Conservation (phyloP, 2,329 filamentous ascomycete species). For the Botrytis fabae region DNA sequence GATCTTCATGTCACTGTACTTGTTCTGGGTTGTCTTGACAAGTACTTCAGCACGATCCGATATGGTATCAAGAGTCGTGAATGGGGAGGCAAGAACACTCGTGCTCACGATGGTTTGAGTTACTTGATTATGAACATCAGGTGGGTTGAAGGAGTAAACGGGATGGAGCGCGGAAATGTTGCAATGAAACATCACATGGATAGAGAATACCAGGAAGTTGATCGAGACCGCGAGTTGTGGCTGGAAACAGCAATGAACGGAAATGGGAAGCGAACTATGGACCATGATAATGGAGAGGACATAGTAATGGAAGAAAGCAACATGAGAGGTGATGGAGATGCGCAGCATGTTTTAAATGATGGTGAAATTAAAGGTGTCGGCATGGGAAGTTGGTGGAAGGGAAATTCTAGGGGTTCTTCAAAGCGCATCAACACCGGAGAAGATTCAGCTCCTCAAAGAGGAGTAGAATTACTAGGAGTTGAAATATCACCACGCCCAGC, state of each 20-base stretch:
- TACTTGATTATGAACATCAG: conserved; percentile 80
- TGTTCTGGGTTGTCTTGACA: conserved; percentile 75
- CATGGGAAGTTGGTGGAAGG: conserved; percentile 35
- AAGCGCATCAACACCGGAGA: background rate
- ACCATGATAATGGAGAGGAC: conserved; percentile 14
- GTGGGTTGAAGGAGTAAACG: conserved; percentile 77
- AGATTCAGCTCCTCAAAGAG: background rate
- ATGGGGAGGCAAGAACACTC: conserved; percentile 59
- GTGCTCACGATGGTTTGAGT: conserved; percentile 60
- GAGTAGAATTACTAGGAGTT: background rate
- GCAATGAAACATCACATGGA: conserved; percentile 38
- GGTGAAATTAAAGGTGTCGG: conserved; percentile 33
- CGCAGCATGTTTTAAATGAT: conserved; percentile 1
- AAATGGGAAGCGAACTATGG: conserved; percentile 17
- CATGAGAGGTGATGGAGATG: conserved; percentile 25
- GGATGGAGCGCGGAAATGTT: conserved; percentile 46
- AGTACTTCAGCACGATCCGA: conserved; percentile 72
- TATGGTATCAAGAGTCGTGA: conserved; percentile 81
- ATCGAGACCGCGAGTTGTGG: conserved; percentile 11
- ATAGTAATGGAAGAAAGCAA: conserved; percentile 28
- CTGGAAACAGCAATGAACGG: conserved; percentile 25
- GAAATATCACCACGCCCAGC: background rate
- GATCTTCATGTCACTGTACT: conserved; percentile 87
- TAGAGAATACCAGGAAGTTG: conserved; percentile 26
- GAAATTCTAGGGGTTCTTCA: background rate